Base-by-base conservation (phyloP, 768 basidiomycete genomes). In the Ramaria sp. region DNA sequence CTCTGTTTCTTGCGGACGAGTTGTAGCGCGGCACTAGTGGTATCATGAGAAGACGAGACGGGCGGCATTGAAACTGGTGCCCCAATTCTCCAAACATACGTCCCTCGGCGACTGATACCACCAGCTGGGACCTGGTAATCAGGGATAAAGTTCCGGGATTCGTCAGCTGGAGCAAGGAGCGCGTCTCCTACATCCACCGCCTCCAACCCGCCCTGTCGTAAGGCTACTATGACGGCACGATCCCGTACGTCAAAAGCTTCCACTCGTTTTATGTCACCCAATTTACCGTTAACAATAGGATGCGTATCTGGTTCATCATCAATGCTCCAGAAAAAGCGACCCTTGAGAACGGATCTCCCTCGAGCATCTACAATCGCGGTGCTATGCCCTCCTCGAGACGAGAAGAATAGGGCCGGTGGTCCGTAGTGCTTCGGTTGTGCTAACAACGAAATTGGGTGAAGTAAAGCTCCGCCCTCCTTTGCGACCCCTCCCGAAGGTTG, bases 321-420 rank as follows among this genome's bases (percentile, higher is more conserved):
- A 1, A 72, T 64, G 55, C 82, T 90, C 89, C 89, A 92, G 55
- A 85, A 16, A 59, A 92, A 82, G 50, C 82, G 78, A 34, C 83
- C 83, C 59, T 90, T 86, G 10, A 92, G 74, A 9, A 92, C 89
- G 12, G 89, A 87, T 52, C 87, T 71, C 39, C 89, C 89, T 18
- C 88, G 78, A n/a, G 83, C 78, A 63, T 92, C 89, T 16, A 92
- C 89, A 50, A 92, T 88, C 4, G 85, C 74, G 0, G 89, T 92
- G 61, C 88, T 92, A 62, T 90, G 88, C 0, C 89, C 89, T 20
- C 89, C 89, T n/a, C 89, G 82, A 9, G 88, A 85, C 9, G 88
- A 89, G 66, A 78, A 92, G 69, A 92, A 92, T 16, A 92, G 66
- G 0, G 89, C 85, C 4, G 89, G 89, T 22, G 89, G 89, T 0